Evolutionary conservation across 139 green algal species (phyloP).

Genomic region (Astrephomene gubernaculifera): DNA sequence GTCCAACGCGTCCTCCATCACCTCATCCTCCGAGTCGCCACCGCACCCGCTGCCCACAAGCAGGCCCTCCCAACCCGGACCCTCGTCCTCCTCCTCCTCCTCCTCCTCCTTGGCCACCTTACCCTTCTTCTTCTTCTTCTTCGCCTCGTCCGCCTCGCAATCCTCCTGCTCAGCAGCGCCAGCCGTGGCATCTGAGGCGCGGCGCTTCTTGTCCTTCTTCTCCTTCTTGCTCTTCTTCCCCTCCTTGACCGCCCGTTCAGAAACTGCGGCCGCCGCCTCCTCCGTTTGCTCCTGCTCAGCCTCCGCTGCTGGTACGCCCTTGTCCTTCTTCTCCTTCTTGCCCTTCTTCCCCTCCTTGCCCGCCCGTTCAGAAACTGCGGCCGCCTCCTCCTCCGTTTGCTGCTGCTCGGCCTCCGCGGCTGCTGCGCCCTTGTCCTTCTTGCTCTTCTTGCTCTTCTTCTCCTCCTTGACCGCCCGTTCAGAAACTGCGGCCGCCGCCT

Average conservation of each 20-base stretch:
- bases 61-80: neutral
- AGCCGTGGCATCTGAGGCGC: no score
- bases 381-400: neutral
- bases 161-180: no score
- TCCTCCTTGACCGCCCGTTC: neutral
- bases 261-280: no score
- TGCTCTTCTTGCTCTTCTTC: neutral
- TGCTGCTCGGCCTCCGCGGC: neutral
- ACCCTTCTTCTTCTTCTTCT: neutral
- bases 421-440: neutral
- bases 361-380: no score
- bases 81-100: slow-evolving; percentile 13
- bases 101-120: neutral
- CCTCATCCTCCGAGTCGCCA: slow-evolving; percentile 10
- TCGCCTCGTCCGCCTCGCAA: neutral
- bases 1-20: slow-evolving; percentile 32
- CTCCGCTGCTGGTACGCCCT: neutral
- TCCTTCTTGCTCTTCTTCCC: neutral
- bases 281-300: neutral
- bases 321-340: neutral
- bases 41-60: neutral
- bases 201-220: neutral
- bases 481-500: no score
- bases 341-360: neutral
- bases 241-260: neutral